Evolutionary conservation across 192 early-diverging fungal genomes (phyloP).

Genomic region (Dimargaris cristalligena): DNA sequence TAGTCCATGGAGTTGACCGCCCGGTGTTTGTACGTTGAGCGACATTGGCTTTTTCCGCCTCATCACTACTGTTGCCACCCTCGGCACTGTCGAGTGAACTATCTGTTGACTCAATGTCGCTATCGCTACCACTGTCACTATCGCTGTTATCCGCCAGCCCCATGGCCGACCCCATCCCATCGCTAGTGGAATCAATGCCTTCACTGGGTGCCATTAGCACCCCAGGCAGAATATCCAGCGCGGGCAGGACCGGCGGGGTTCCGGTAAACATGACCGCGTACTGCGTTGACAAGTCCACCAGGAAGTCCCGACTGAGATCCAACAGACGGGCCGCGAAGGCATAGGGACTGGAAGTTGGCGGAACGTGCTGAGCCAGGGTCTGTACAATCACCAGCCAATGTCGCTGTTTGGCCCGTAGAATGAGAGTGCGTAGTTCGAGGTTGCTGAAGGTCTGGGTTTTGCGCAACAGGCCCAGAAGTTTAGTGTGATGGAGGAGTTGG

Average conservation of each 20-base stretch:
- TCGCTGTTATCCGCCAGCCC: neutral
- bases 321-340: neutral
- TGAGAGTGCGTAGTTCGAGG: neutral
- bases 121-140: neutral
- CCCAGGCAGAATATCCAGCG: neutral
- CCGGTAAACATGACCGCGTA: constrained; percentile 6
- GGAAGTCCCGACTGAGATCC: neutral
- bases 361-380: neutral
- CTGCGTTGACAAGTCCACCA: neutral
- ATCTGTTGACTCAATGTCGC: neutral
- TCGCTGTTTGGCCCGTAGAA: constrained; percentile 1
- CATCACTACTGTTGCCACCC: neutral
- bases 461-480: constrained; percentile 1
- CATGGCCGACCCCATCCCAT: neutral
- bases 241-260: neutral
- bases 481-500: neutral
- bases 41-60: neutral
- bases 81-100: neutral
- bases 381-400: neutral
- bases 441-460: neutral
- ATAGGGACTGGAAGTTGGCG: neutral
- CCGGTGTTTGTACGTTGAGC: neutral
- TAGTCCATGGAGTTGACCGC: neutral
- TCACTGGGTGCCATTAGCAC: too few species aligned
- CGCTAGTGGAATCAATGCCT: neutral